Evolutionary conservation across 169 alveolate genomes (phyloP).

Genomic region (Cryptosporidium muris): DNA sequence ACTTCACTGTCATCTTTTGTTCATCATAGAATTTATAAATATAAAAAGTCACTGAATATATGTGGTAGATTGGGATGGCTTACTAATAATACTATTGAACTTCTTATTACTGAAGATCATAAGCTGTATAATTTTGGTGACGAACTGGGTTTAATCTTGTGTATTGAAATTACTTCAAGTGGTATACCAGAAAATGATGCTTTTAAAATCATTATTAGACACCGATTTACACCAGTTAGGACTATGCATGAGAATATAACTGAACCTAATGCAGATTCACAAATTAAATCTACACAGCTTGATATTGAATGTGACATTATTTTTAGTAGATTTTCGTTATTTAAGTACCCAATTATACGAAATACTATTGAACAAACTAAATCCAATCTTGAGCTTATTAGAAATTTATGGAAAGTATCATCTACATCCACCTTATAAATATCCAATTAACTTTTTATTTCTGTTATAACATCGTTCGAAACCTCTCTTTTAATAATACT

Average conservation of each 20-base stretch:
- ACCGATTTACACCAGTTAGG: constrained; percentile 44
- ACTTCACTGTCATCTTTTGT: constrained; percentile 3
- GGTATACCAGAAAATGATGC: constrained; percentile 71
- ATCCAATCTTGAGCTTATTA: constrained; percentile 25
- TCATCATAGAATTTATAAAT: constrained; percentile 29
- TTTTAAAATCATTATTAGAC: constrained; percentile 44
- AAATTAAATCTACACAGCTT: constrained; percentile 36
- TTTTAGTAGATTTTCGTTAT: constrained; percentile 46
- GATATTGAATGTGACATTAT: constrained; percentile 64
- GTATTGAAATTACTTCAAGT: constrained; percentile 50
- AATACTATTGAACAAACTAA: constrained; percentile 54
- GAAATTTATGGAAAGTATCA: constrained; percentile 42
- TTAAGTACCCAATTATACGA: constrained; percentile 47
- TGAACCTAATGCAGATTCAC: background rate
- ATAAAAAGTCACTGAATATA: constrained; percentile 38
- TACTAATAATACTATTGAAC: constrained; percentile 6
- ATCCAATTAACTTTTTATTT: background rate
- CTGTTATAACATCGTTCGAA: background rate
- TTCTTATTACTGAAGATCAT: constrained; percentile 27
- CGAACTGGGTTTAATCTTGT: constrained; percentile 35
- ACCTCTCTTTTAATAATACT: constrained; percentile 41
- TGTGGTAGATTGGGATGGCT: constrained; percentile 60
- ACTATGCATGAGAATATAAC: background rate
- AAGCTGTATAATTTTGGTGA: constrained; percentile 44
- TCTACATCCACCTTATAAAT: background rate